These are phyloP conservation scores for Pelargonium cotyledonis DNA, from an alignment of 441 rosid species.

Conservation along the genomic window DNA sequence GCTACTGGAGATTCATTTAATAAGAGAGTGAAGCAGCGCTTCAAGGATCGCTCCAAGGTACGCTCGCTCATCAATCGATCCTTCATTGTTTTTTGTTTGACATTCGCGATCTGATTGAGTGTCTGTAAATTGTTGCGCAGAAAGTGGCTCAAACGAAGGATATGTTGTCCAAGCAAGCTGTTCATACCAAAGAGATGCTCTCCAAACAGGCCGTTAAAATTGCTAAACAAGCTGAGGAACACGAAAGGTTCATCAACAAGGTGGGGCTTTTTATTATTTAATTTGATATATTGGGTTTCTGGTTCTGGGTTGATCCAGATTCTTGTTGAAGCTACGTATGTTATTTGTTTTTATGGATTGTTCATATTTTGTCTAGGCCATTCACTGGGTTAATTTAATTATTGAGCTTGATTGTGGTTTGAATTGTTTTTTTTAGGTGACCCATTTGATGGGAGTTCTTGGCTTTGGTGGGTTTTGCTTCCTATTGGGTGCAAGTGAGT, in stretches of 20 bases:
- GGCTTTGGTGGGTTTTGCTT: constrained; percentile 92
- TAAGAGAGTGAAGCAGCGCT: constrained; percentile 32
- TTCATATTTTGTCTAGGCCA: too few species aligned
- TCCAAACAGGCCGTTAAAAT: constrained; percentile 91
- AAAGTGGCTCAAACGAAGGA: constrained; percentile 78
- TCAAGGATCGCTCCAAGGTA: constrained; percentile 74
- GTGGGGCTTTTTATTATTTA: constrained; percentile 13
- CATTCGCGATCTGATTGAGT: constrained; percentile 11
- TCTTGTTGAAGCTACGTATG: neutral
- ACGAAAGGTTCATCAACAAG: constrained; percentile 77
- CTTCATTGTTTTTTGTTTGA: too few species aligned
- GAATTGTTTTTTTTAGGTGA: constrained; percentile 43
- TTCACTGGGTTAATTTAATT: neutral
- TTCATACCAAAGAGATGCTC: constrained; percentile 66
- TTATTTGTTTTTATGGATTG: neutral
- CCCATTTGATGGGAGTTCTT: constrained; percentile 84
- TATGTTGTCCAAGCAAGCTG: constrained; percentile 65
- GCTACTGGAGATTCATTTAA: constrained; percentile 34
- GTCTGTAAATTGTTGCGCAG: constrained; percentile 24
- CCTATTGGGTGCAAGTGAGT: constrained; percentile 87
- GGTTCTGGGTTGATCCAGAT: neutral
- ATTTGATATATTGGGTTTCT: neutral
- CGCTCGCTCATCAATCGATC: too few species aligned
- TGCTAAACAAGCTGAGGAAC: constrained; percentile 90
- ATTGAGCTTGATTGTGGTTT: neutral